Conservation (phyloP, 805 yeast species). For the Saccharomyces eubayanus region DNA sequence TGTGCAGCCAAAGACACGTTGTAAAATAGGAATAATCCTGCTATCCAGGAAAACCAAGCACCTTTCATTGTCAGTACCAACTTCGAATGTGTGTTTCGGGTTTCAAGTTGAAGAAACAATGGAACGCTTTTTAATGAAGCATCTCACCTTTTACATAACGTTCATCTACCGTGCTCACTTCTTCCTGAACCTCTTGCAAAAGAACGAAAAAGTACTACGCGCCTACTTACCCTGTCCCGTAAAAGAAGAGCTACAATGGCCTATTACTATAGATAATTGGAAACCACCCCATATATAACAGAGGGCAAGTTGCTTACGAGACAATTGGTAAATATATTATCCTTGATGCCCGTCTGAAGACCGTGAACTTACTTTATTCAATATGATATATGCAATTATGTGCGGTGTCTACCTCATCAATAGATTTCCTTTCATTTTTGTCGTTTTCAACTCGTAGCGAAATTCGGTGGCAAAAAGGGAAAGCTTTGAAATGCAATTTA, state of each 20-base stretch:
- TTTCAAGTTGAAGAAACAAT: background rate
- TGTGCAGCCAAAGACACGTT: constrained; percentile 3
- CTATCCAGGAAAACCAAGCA: background rate
- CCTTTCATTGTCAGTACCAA: background rate
- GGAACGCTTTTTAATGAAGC: background rate
- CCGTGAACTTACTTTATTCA: background rate
- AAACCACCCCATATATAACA: background rate
- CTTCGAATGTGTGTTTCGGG: background rate
- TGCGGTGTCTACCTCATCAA: background rate
- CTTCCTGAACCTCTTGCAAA: background rate
- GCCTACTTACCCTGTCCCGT: background rate
- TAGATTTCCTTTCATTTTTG: background rate
- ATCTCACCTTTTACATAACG: background rate
- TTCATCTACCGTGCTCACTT: background rate
- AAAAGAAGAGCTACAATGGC: background rate
- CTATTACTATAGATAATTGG: background rate
- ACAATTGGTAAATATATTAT: background rate
- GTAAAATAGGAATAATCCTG: background rate
- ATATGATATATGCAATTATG: background rate
- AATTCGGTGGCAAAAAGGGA: background rate
- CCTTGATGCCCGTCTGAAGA: background rate
- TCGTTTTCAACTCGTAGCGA: constrained; percentile 2
- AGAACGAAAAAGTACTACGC: background rate
- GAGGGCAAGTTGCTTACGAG: background rate
- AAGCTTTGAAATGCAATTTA: background rate